phyloP scores from a whole-genome alignment of 2,329 filamentous ascomycete species.

The Monilinia fructicola region DNA sequence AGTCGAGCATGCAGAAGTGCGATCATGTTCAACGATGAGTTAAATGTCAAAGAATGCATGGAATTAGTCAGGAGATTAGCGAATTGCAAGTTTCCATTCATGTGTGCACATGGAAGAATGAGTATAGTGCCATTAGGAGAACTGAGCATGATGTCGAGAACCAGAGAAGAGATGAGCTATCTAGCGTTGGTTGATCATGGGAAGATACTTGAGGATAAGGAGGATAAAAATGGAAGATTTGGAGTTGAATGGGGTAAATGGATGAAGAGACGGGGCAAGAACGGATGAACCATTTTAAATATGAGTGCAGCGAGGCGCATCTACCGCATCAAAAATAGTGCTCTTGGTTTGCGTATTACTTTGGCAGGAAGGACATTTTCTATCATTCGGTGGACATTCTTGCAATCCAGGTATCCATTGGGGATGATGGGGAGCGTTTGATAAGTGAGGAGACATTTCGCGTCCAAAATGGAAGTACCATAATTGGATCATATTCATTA shows the following conservation, averaged over 20 bases:
- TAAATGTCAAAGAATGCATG: conserved; percentile 58
- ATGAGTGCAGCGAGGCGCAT: too few species aligned
- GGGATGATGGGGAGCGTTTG: too few species aligned
- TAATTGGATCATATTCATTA: too few species aligned
- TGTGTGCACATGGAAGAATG: conserved; percentile 77
- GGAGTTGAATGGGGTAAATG: conserved; percentile 6
- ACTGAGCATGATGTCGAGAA: conserved; percentile 35
- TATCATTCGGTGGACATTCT: too few species aligned
- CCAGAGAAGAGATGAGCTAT: neutral
- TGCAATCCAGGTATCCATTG: too few species aligned
- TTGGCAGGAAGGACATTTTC: too few species aligned
- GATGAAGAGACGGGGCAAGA: neutral
- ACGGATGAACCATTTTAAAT: too few species aligned
- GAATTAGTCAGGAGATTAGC: conserved; percentile 58
- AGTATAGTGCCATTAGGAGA: conserved; percentile 64
- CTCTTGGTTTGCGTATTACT: too few species aligned
- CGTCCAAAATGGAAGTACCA: too few species aligned
- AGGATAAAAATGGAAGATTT: neutral
- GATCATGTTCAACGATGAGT: conserved; percentile 80
- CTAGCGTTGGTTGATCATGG: neutral
- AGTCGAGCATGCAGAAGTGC: conserved; percentile 76
- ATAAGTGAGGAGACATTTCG: too few species aligned
- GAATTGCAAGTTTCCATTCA: conserved; percentile 70
- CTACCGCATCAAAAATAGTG: too few species aligned
- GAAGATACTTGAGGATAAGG: neutral